Conservation (phyloP, 768 basidiomycete genomes). For the Sarcomyxa edulis region DNA sequence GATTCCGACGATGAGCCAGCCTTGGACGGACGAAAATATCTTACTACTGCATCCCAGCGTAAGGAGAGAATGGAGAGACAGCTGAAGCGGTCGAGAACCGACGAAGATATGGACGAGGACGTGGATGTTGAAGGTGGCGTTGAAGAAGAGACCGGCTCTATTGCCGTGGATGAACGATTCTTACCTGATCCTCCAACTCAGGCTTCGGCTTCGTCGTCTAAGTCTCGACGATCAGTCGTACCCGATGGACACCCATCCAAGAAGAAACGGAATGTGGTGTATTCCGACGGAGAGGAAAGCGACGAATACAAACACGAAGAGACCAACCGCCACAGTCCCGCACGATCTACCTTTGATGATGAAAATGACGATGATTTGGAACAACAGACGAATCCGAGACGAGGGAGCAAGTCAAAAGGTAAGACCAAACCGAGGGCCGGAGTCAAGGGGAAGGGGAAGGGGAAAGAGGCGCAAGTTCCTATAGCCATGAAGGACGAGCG, state of each 20-base stretch:
- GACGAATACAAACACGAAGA: conserved; percentile 14
- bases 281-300: conserved; percentile 18
- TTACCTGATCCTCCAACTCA: conserved; percentile 1
- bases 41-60: conserved; percentile 22
- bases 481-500: conserved; percentile 38
- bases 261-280: conserved; percentile 20
- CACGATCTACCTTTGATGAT: conserved; percentile 13
- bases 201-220: neutral
- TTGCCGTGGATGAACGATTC: conserved; percentile 1
- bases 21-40: conserved; percentile 12
- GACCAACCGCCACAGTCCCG: conserved; percentile 16
- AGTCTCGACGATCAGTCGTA: conserved; percentile 9
- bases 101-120: conserved; percentile 11
- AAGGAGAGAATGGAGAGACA: conserved; percentile 22
- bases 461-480: conserved; percentile 27
- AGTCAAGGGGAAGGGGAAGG: conserved; percentile 19
- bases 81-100: conserved; percentile 10
- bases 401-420: conserved; percentile 12
- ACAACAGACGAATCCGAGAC: conserved; percentile 8
- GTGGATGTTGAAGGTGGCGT: conserved; percentile 11
- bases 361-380: conserved; percentile 12
- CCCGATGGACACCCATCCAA: conserved; percentile 9
- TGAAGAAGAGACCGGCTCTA: conserved; percentile 13
- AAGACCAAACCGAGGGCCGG: conserved; percentile 5
- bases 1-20: conserved; percentile 4